phyloP scores from a whole-genome alignment of 768 basidiomycete species.

The Suillus luteus region DNA sequence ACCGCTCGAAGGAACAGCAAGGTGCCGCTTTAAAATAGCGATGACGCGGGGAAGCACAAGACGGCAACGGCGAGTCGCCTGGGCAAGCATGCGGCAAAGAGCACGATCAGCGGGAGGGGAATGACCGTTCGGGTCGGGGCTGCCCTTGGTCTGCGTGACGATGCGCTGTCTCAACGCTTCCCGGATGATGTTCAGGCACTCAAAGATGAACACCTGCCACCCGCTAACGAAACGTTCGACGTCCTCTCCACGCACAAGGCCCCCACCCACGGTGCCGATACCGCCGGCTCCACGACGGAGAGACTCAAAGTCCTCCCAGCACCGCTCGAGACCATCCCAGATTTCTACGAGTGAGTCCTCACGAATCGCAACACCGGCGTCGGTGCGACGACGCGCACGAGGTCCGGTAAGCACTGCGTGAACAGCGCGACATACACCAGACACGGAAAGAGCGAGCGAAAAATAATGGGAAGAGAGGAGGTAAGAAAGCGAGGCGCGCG shows the following conservation, averaged over 20 bases:
- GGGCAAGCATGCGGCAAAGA: conserved; percentile 47
- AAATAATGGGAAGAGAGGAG: conserved; percentile 60
- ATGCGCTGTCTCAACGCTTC: conserved; percentile 74
- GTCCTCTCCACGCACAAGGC: conserved; percentile 48
- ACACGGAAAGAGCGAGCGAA: conserved; percentile 72
- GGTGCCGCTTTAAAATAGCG: conserved; percentile 52
- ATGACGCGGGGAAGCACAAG: conserved; percentile 52
- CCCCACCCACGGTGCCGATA: conserved; percentile 39
- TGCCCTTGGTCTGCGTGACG: conserved; percentile 40
- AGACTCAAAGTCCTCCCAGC: conserved; percentile 82
- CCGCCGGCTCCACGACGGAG: conserved; percentile 51
- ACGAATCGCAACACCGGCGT: conserved; percentile 56
- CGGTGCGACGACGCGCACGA: conserved; percentile 61
- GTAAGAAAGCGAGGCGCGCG: conserved; percentile 44
- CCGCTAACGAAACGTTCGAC: conserved; percentile 72
- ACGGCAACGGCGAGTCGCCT: conserved; percentile 51
- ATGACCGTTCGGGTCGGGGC: conserved; percentile 38
- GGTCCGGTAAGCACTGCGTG: conserved; percentile 79
- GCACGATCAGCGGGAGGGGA: conserved; percentile 48
- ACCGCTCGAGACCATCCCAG: conserved; percentile 82
- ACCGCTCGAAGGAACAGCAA: conserved; percentile 41
- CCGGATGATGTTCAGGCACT: conserved; percentile 87
- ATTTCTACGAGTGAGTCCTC: conserved; percentile 68
- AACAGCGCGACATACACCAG: conserved; percentile 74
- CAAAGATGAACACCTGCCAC: conserved; percentile 94